Evolutionary conservation across 805 yeast species (phyloP).

Genomic region (Grigorovia yakushimaensis): DNA sequence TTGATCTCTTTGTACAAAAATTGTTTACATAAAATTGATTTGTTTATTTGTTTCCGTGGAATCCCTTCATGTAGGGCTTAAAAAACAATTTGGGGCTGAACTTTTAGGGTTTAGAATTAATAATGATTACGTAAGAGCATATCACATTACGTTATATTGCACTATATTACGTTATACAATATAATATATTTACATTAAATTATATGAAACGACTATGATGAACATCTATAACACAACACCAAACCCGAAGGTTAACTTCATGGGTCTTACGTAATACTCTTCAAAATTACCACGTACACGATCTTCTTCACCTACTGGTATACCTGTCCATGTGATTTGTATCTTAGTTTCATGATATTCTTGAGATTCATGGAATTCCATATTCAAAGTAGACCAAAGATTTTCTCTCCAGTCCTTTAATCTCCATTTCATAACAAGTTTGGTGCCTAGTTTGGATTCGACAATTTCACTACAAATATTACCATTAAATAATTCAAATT

Average conservation of each 20-base stretch:
- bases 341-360: constrained; percentile 79
- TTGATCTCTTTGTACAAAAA: no score
- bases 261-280: constrained; percentile 79
- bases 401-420: constrained; percentile 81
- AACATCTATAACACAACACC: constrained; percentile 63
- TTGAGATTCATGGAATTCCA: constrained; percentile 51
- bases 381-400: constrained; percentile 59
- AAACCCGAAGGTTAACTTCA: constrained; percentile 87
- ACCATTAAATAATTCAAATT: constrained; percentile 75
- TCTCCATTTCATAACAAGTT: constrained; percentile 76
- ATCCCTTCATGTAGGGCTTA: no score
- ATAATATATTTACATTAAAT: no score
- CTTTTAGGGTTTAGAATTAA: no score
- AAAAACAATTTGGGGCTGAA: no score
- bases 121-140: no score
- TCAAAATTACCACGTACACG: constrained; percentile 76
- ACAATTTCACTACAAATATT: constrained; percentile 65
- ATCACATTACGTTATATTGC: no score
- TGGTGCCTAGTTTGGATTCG: constrained; percentile 35
- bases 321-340: constrained; percentile 71
- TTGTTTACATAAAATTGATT: no score
- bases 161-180: no score
- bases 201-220: no score
- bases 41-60: no score
- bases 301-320: constrained; percentile 94